phyloP scores from a whole-genome alignment of 345 rosid genomes.

The Lagerstroemia speciosa region DNA sequence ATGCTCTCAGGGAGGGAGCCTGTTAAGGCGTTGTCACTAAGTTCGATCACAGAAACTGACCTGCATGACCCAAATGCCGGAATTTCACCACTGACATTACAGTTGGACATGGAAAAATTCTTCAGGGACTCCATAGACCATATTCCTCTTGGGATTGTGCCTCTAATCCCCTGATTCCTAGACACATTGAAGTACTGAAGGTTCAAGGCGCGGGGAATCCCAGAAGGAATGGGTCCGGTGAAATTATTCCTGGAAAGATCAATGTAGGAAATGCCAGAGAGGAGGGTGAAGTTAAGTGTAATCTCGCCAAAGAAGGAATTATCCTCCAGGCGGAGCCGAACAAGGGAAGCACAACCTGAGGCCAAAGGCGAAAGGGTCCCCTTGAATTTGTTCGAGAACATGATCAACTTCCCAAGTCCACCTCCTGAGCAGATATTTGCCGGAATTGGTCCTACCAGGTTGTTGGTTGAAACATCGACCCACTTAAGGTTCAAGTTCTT shows the following conservation, averaged over 20 bases:
- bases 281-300: slow-evolving; percentile 43
- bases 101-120: slow-evolving; percentile 73
- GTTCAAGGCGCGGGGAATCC: slow-evolving; percentile 47
- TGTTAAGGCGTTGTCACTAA: slow-evolving; percentile 43
- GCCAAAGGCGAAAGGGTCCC: slow-evolving; percentile 60
- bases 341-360: slow-evolving; percentile 69
- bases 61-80: slow-evolving; percentile 58
- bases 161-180: slow-evolving; percentile 53
- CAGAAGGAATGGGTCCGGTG: slow-evolving; percentile 58
- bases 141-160: slow-evolving; percentile 38
- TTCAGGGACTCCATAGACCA: slow-evolving; percentile 67
- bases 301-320: slow-evolving; percentile 77
- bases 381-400: slow-evolving; percentile 66
- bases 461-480: slow-evolving; percentile 86
- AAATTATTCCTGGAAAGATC: slow-evolving; percentile 75
- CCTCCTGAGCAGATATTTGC: slow-evolving; percentile 68
- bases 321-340: slow-evolving; percentile 78
- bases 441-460: slow-evolving; percentile 68
- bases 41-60: slow-evolving; percentile 53
- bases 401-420: slow-evolving; percentile 52
- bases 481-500: slow-evolving; percentile 66
- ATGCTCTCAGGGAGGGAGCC: slow-evolving; percentile 45
- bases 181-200: slow-evolving; percentile 75
- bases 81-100: slow-evolving; percentile 51
- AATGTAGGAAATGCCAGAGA: slow-evolving; percentile 62